A percentile compares a stretch with the other conserved stretches of the same genome.
phyloP scores from a whole-genome alignment of 148 eudicot genomes.

The Rhododendron griersonianum region DNA sequence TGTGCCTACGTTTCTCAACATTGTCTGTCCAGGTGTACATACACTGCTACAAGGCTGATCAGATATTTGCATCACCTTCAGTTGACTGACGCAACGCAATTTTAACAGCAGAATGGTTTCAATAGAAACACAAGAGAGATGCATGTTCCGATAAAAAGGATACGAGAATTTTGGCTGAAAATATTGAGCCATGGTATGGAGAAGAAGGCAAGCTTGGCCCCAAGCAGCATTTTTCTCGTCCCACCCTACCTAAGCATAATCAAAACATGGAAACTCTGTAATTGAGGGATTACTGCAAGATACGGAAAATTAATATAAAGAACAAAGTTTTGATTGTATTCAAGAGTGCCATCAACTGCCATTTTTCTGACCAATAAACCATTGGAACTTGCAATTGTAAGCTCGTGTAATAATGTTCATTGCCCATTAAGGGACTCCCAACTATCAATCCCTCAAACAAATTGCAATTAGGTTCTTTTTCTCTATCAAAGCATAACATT shows the following conservation, averaged over 20 bases:
- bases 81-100: background rate
- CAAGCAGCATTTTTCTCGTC: conserved; percentile 99
- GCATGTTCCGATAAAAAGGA: conserved; percentile 35
- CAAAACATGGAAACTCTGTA: background rate
- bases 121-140: background rate
- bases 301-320: background rate
- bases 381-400: background rate
- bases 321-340: background rate
- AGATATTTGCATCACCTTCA: background rate
- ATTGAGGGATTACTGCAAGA: background rate
- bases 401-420: background rate
- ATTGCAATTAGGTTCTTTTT: background rate
- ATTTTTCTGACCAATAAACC: background rate
- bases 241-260: conserved; percentile 79
- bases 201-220: conserved; percentile 99
- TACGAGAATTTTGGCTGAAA: conserved; percentile 90
- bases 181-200: conserved; percentile 95
- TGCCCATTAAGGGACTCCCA: background rate
- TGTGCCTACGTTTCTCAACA: background rate
- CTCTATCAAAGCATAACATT: background rate
- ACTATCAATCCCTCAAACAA: background rate
- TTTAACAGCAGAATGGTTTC: background rate
- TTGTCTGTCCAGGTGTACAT: background rate
- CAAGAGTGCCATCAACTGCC: background rate
- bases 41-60: background rate